Base-by-base conservation (phyloP, 2,329 filamentous ascomycete species). In the Trichoderma sp. region DNA sequence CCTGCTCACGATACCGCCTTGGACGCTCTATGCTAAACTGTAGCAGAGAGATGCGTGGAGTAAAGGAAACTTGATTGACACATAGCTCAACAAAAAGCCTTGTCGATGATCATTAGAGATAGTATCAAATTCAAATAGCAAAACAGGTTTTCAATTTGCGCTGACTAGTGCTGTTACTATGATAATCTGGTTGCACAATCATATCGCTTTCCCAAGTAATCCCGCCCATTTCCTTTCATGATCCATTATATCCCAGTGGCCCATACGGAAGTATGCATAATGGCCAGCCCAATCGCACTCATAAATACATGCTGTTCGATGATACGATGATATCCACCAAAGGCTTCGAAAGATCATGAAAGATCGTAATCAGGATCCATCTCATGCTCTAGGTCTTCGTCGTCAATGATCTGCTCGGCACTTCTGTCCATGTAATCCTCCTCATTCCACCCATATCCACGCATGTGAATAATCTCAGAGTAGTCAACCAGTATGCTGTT, bases 401-500 rank as follows among this genome's bases (percentile, higher is more conserved):
- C 12, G 11, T 4, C 3, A 8, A 70, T 26, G 15, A 70, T 70
- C 14, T 51, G 26, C 28, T 53, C 43, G 3, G 39, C 57, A 8
- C 18, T 62, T 14, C 39, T 62, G 1, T 32, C 43, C 24, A 67
- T 30, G 56, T 70, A 70, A 15, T 51, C 28, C 1, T 21, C 58
- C 30, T 56, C 30, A 11, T 28, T 30, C 69, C 69, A 71, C 4
- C 63, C 68, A n/a, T 47, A 66, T 7, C 71, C 71, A 6, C 24
- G 28, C 3, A 12, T n/a, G 21, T 71, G 47, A 9, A 73, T 18
- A 28, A 71, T 62, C 12, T 71, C 71, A 2, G 60, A 18, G 18
- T 71, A 24, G 26, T 73, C 67, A 14, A 73, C 32, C 24, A 73
- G 18, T 6, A 71, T 14, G 30, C 61, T 32, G 60, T 15, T 43